Evolutionary conservation across 352 stramenopile genomes (phyloP), one percentile per base, ranked within the genome.

Genomic region (Labyrinthula sp.): DNA sequence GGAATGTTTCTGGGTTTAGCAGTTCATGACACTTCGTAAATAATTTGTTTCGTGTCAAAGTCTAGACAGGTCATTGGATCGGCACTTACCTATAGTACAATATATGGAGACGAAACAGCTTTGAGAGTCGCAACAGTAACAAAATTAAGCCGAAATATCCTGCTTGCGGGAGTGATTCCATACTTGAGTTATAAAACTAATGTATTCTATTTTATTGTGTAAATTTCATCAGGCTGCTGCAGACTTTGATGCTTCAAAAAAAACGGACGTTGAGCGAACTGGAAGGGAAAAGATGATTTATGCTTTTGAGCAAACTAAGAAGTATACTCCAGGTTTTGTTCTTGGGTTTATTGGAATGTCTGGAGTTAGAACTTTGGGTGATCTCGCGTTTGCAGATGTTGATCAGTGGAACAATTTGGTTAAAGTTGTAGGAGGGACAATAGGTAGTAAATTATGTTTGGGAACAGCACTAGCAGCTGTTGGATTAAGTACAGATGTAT

Each of bases 11-110:
- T 71, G 0, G 63, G 63, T 12, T 48, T 64, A 2, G 60, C 56
- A 0, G 65, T 71, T 33, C 63, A 71, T 35, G 63, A 71, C 36
- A 71, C 63, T 15, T n/a, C n/a, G n/a, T n/a, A n/a, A 50, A 38
- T 28, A 58, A 67, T 27, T 39, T n/a, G n/a, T n/a, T n/a, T n/a
- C n/a, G n/a, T n/a, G n/a, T n/a, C n/a, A n/a, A n/a, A n/a, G n/a
- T n/a, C n/a, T n/a, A 50, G 34, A 21, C 49, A 58, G 48, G 63
- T 71, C 10, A 47, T 71, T 43, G 63, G 63, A 6, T 48, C 47
- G 21, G 63, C 63, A 5, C 56, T 65, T 41, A 55, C 59, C 9
- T 71, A 71, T 34, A 58, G 57, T 17, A 47, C 64, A 27, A 48
- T 46, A 0, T 71, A 61, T 37, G 48, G 43, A 20, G 63, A 71